Percentiles rank a stretch among this genome's conserved stretches.
phyloP scores from a whole-genome alignment of 768 basidiomycete species.

The Boletus sensibilis region DNA sequence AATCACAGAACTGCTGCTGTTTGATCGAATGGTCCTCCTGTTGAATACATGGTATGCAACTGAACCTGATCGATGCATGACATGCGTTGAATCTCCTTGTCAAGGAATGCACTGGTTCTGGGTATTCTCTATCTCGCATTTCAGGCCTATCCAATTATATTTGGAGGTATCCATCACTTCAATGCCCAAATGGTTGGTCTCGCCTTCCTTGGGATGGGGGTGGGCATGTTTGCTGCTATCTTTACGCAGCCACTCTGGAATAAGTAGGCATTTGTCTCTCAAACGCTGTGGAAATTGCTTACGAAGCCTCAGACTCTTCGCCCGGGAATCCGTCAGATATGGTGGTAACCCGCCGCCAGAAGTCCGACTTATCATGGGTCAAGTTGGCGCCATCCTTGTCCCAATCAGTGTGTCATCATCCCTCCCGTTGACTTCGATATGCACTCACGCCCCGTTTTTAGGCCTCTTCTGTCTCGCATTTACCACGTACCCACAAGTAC shows the following conservation, averaged over 20 bases:
- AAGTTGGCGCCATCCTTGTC: slow-evolving; percentile 64
- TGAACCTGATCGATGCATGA: neutral
- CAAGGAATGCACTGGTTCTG: slow-evolving; percentile 40
- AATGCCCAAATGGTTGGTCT: slow-evolving; percentile 49
- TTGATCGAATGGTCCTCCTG: slow-evolving; percentile 74
- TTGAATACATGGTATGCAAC: slow-evolving; percentile 62
- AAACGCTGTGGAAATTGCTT: neutral
- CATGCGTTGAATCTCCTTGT: neutral
- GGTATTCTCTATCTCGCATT: slow-evolving; percentile 49
- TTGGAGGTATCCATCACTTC: slow-evolving; percentile 49
- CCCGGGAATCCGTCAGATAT: slow-evolving; percentile 37
- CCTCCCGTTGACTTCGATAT: neutral
- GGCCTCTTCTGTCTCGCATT: slow-evolving; percentile 57
- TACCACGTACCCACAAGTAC: slow-evolving; percentile 46
- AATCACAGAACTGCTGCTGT: slow-evolving; percentile 52
- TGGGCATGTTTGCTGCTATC: slow-evolving; percentile 43
- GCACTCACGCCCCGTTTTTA: neutral
- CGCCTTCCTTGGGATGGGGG: slow-evolving; percentile 50
- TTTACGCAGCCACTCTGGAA: slow-evolving; percentile 48
- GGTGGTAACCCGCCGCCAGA: slow-evolving; percentile 61
- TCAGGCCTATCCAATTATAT: slow-evolving; percentile 60
- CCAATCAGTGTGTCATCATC: slow-evolving; percentile 47
- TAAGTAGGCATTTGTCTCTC: slow-evolving; percentile 13
- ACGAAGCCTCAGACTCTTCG: slow-evolving; percentile 35
- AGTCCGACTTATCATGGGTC: slow-evolving; percentile 60